Evolutionary conservation across 73 alveolate species (phyloP), one percentile per base, ranked within the genome.

Genomic region (Uronychia binucleata): DNA sequence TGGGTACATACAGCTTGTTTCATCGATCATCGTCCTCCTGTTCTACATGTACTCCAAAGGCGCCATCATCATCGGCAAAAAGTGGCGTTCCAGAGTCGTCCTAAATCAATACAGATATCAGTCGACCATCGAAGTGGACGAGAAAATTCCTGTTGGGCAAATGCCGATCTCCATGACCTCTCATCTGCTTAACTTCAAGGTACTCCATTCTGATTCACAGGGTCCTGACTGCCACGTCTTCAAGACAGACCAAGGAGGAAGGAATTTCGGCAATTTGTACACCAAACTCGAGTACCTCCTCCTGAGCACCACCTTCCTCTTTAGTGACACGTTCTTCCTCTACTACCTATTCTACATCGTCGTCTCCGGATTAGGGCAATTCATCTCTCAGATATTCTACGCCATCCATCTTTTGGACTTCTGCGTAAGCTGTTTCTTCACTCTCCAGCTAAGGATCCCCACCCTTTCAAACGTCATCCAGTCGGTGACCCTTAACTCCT

Each of bases 351-450:
- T 90, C 59, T 90, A 84, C 82, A 35, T 85, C 30, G 78, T 46
- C 58, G 85, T 85, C 30, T 84, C 92, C 26, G 58, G 79, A 30
- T 80, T 85, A 32, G 95, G 92, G n/a, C 29, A 60, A 19, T 74
- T 90, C 74, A 57, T 57, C 67, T 30, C 58, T 31, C 89, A 74
- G 28, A 80, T 90, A 33, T 90, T 31, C 83, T 79, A 77, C 46
- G 59, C 92, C 30, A 57, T 90, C 78, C 92, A 84, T 74, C 81
- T 91, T 1, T 74, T 90, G 0, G 95, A 90, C 77, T 77, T 90
- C 58, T 75, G 77, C 25, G 80, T 46, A 46, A 46, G 67, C 67
- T 19, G 19, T 11, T 46, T 11, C 67, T 19, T 46, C 67, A 46
- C 67, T 46, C 5, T 46, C n/a, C 19, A 46, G 67, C 19, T 57